Evolutionary conservation across 306 rosid genomes (phyloP), one percentile per base, ranked within the genome.

Genomic region (Notholithocarpus densiflorus): DNA sequence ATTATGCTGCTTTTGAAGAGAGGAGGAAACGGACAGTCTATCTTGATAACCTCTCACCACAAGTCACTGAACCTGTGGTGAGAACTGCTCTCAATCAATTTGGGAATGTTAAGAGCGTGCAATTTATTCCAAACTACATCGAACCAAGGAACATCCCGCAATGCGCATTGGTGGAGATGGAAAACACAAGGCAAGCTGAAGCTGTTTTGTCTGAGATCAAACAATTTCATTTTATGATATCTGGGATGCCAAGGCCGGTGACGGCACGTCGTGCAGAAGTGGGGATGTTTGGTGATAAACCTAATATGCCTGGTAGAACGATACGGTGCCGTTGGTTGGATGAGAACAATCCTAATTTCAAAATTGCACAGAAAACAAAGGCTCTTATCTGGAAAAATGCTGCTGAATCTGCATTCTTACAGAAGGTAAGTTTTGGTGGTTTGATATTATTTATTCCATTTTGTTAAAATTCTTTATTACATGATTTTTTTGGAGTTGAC

Each of bases 161-260:
- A 19, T 85, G 87, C 74, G 97, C 92, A 59, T 80, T 92, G 77
- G 91, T 92, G 31, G 95, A 91, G 82, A 76, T 95, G 89, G 97
- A 89, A 37, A 87, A 89, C 34, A 8, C 54, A 6, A 84, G 84
- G 82, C 85, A 91, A 87, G 98, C 77, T 17, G 29, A 55, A 69
- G 87, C 85, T 24, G 80, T 94, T 52, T 24, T 83, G 62, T 65
- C 83, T 1, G 81, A 77, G 85, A 21, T 83, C 20, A 6, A 60
- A 0, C 82, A 86, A 21, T 80, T 72, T 77, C 90, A 90, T 19
- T 94, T 94, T 86, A 92, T 94, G 98, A 89, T 94, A 79, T 78
- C 88, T 43, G 98, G 98, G 82, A 88, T 89, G 94, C 98, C 97
- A 27, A 87, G 98, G 55, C 97, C 97, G 0, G 92, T 87, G 70